phyloP scores from a whole-genome alignment of 768 basidiomycete genomes.

The Suillus brevipes region DNA sequence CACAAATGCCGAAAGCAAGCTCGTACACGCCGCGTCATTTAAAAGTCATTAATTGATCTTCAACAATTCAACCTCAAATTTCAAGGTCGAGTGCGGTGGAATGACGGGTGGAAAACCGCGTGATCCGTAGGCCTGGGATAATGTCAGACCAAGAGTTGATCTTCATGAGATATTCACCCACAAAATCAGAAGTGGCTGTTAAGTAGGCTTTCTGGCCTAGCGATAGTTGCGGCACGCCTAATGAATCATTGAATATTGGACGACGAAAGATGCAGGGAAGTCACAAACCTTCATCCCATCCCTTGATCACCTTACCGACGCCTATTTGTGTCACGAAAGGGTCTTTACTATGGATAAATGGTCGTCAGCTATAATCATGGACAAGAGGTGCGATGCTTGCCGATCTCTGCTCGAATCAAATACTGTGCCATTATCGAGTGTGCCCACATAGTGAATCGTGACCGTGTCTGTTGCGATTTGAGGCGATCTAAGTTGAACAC shows the following conservation, averaged over 20 bases:
- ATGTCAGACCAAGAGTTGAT: conserved; percentile 7
- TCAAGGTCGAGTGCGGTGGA: conserved; percentile 71
- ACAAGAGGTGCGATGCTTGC: conserved; percentile 39
- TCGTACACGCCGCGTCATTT: conserved; percentile 20
- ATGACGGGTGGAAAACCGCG: conserved; percentile 81
- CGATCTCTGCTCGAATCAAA: conserved; percentile 82
- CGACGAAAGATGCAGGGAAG: neutral
- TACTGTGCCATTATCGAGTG: conserved; percentile 54
- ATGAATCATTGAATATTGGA: conserved; percentile 19
- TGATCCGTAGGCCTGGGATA: conserved; percentile 62
- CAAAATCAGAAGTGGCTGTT: conserved; percentile 74
- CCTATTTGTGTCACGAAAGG: conserved; percentile 77
- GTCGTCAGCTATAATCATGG: conserved; percentile 9
- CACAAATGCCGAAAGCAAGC: conserved; percentile 18
- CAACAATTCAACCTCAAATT: conserved; percentile 83
- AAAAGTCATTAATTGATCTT: conserved; percentile 51
- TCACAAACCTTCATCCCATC: conserved; percentile 84
- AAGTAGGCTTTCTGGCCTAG: conserved; percentile 72
- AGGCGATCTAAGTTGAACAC: conserved; percentile 19
- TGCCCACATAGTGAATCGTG: conserved; percentile 79
- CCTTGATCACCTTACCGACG: conserved; percentile 79
- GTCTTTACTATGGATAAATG: conserved; percentile 39
- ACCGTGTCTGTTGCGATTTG: conserved; percentile 56
- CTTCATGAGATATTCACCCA: conserved; percentile 38
- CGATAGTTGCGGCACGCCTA: conserved; percentile 78